Base-by-base conservation (phyloP, 1,139 yeast genomes). In the Hyphopichia wangnamkhiaoensis region DNA sequence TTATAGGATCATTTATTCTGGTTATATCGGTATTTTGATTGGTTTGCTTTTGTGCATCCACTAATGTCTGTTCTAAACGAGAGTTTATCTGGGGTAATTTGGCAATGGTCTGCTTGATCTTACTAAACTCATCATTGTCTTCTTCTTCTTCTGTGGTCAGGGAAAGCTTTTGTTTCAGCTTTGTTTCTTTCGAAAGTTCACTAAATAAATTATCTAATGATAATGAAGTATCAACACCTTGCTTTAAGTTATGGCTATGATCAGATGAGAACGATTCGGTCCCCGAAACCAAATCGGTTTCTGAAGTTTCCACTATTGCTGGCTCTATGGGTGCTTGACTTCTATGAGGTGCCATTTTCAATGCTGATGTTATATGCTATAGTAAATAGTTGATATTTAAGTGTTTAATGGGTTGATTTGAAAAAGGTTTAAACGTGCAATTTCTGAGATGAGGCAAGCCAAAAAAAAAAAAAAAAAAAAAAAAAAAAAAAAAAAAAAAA, bases 1-100 rank as follows among this genome's bases (percentile, higher is more conserved):
- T 45, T 33, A 80, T 74, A 3, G 84, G 84, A 50, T 82, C 87
- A 40, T 74, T 67, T 9, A 81, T 66, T 31, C 53, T 54, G n/a
- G 63, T 61, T 6, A 65, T 50, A 36, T 60, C 61, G 24, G 44
- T 40, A 19, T 35, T 39, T 20, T 29, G 34, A 34, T 40, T 41
- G 40, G 55, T 40, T 29, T 50, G 47, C 1, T 31, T 32, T 7
- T 43, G 42, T 20, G 44, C 42, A 20, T 41, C 40, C 12, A 47
- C 47, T 32, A 63, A 35, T 9, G 55, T 50, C n/a, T 42, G 41
- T 30, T 66, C 70, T 35, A 63, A 52, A 27, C 53, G 51, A 17
- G 65, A 56, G n/a, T 56, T 45, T 21, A 72, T 62, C 39, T 68
- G 65, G 9, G 78, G 78, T 26, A 72, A 56, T 4, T 49, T 55